Conservation (phyloP, 192 early-diverging fungal genomes). For the Umbelopsis ramanniana region DNA sequence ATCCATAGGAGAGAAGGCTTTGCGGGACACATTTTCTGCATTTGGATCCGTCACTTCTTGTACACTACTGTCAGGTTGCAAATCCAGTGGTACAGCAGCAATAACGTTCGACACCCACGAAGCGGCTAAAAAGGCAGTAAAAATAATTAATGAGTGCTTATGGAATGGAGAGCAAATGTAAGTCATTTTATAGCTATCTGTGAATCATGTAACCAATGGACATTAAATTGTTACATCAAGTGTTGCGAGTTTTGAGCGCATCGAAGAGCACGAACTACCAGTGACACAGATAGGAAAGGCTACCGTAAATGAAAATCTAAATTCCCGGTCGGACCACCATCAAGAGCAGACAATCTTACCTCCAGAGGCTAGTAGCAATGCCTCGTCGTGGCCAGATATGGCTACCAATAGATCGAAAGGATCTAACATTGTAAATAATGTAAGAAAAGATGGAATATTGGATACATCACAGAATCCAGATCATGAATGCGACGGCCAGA, state of each 20-base stretch:
- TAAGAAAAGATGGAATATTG: neutral
- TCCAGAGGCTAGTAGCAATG: too few species aligned
- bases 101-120: neutral
- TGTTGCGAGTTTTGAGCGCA: neutral
- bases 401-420: neutral
- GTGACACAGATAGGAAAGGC: too few species aligned
- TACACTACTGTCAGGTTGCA: neutral
- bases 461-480: neutral
- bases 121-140: constrained; percentile 1
- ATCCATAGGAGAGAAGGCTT: constrained; percentile 3
- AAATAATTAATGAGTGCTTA: neutral
- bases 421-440: neutral
- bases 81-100: neutral
- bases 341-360: neutral
- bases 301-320: neutral
- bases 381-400: too few species aligned
- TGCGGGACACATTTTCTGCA: constrained; percentile 4
- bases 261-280: too few species aligned
- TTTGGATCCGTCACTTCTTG: constrained; percentile 12
- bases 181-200: neutral
- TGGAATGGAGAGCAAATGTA: constrained; percentile 16
- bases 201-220: neutral
- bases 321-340: neutral
- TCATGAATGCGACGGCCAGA: neutral
- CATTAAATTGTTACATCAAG: neutral